Conservation (phyloP, 495 filamentous ascomycete species). For the Penicillium parvum region DNA sequence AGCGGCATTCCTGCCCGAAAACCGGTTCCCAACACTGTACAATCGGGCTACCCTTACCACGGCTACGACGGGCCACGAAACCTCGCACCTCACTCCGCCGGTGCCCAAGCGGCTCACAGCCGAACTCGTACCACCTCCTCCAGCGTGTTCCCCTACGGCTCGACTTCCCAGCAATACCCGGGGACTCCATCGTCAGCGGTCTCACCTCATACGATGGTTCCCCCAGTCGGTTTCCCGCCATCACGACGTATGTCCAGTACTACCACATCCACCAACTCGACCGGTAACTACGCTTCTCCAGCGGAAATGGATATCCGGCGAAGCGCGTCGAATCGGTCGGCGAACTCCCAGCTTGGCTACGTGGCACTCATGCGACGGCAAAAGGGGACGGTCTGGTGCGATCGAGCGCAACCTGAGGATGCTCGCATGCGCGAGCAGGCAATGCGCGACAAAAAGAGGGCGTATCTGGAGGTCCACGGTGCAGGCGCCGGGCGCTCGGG, state of each 20-base stretch:
- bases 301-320: conserved; percentile 63
- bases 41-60: conserved; percentile 29
- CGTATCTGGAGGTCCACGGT: conserved; percentile 73
- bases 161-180: conserved; percentile 28
- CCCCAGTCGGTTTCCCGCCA: conserved; percentile 33
- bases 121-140: conserved; percentile 60
- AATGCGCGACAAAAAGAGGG: conserved; percentile 75
- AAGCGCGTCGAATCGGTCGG: conserved; percentile 63
- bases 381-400: conserved; percentile 98
- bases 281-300: conserved; percentile 44
- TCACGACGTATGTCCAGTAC: conserved; percentile 67
- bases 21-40: conserved; percentile 26
- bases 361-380: conserved; percentile 92
- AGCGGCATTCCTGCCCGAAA: conserved; percentile 34
- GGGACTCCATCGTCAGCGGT: conserved; percentile 18
- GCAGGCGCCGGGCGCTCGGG: conserved; percentile 47
- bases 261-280: conserved; percentile 62
- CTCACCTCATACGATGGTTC: conserved; percentile 27
- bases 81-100: conserved; percentile 28
- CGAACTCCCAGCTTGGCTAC: conserved; percentile 64
- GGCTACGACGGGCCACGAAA: conserved; percentile 29
- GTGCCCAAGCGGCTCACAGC: conserved; percentile 39
- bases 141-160: conserved; percentile 46
- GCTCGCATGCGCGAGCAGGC: conserved; percentile 75
- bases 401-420: conserved; percentile 89